Conservation (phyloP, 352 stramenopile genomes). For the Pythium diclinum region DNA sequence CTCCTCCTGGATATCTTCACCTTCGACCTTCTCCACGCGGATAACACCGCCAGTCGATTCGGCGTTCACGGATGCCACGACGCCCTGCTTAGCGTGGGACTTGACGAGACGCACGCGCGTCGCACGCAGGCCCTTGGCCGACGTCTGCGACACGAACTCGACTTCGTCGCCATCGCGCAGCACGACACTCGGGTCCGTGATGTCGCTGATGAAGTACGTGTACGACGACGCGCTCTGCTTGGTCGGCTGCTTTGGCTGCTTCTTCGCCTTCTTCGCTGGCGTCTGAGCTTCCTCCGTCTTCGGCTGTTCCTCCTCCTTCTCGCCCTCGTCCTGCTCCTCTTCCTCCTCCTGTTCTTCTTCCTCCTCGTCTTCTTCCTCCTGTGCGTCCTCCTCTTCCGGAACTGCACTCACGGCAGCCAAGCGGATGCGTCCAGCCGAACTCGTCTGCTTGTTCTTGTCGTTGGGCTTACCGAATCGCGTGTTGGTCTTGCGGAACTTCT, state of each 20-base stretch:
- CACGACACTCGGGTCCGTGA: slow-evolving; percentile 47
- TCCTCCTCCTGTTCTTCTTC: slow-evolving; percentile 22
- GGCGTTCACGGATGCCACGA: slow-evolving; percentile 46
- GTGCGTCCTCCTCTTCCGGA: slow-evolving; percentile 16
- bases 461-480: slow-evolving; percentile 36
- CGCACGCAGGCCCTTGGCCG: slow-evolving; percentile 48
- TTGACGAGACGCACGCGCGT: slow-evolving; percentile 50
- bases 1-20: slow-evolving; percentile 25
- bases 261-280: slow-evolving; percentile 16
- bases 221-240: slow-evolving; percentile 30
- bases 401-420: slow-evolving; percentile 11
- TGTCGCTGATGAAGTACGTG: slow-evolving; percentile 68
- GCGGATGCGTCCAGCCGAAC: slow-evolving; percentile 58
- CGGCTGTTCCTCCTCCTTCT: slow-evolving; percentile 11
- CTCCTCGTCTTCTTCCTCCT: slow-evolving; percentile 24
- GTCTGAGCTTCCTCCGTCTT: background rate
- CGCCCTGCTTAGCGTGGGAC: slow-evolving; percentile 55
- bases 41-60: slow-evolving; percentile 54
- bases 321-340: slow-evolving; percentile 16
- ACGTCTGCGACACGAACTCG: slow-evolving; percentile 48
- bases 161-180: slow-evolving; percentile 73
- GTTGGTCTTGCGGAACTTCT: slow-evolving; percentile 36
- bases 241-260: slow-evolving; percentile 13
- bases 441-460: slow-evolving; percentile 38
- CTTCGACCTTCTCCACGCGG: slow-evolving; percentile 33